Evolutionary conservation across 2,329 filamentous ascomycete species (phyloP).

Genomic region (Didymella pinodella): DNA sequence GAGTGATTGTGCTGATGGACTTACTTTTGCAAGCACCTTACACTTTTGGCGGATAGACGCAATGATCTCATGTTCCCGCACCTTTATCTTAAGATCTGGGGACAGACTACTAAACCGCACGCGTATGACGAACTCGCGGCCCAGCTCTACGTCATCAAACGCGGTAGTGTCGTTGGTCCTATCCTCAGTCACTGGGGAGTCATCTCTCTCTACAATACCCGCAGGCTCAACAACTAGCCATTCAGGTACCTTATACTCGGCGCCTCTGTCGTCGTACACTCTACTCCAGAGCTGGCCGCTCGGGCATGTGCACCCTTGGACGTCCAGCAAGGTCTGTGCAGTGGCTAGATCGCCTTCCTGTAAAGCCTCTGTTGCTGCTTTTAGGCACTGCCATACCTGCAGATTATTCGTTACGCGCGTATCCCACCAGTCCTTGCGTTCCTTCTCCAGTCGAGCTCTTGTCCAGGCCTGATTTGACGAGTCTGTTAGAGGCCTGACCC

Average conservation of each 20-base stretch:
- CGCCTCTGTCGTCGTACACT: conserved; percentile 56
- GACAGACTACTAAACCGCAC: conserved; percentile 9
- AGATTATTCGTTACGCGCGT: conserved; percentile 79
- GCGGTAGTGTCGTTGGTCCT: conserved; percentile 27
- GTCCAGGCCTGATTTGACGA: conserved; percentile 55
- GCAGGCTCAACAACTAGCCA: conserved; percentile 57
- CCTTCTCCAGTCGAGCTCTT: conserved; percentile 69
- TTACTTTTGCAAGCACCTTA: conserved; percentile 15
- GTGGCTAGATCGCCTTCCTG: conserved; percentile 59
- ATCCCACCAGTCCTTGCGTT: conserved; percentile 87
- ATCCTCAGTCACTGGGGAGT: conserved; percentile 11
- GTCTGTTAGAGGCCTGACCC: conserved; percentile 33
- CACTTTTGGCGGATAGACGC: conserved; percentile 17
- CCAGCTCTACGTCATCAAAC: conserved; percentile 11
- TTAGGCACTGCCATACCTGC: conserved; percentile 83
- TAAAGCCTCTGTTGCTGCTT: conserved; percentile 71
- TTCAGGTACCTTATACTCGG: conserved; percentile 54
- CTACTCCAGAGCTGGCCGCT: conserved; percentile 52
- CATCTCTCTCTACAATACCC: conserved; percentile 47
- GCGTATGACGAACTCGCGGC: conserved; percentile 12
- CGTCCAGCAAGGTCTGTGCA: conserved; percentile 82
- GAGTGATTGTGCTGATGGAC: not conserved
- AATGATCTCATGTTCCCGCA: conserved; percentile 8
- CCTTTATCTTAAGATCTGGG: not conserved
- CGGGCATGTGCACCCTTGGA: conserved; percentile 66